Base-by-base conservation (phyloP, 495 filamentous ascomycete species). In the Tuber brumale region DNA sequence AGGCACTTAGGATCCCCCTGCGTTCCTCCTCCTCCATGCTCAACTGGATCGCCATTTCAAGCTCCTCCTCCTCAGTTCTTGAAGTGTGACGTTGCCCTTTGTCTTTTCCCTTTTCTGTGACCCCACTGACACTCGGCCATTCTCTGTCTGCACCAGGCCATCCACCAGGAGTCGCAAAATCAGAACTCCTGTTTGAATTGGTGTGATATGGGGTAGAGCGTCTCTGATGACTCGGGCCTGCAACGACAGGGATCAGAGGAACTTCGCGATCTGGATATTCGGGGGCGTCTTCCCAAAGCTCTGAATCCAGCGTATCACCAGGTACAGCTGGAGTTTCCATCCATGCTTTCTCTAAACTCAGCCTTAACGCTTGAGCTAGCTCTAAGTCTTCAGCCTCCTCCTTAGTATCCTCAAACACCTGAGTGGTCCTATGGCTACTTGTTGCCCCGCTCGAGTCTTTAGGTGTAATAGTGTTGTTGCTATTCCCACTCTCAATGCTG, bases 11-110 rank as follows among this genome's bases (percentile, higher is more conserved):
- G 35, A 73, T 46, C 81, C 76, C 77, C 81, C 83, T 75, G 84
- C 86, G 84, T 84, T 89, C 89, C 84, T 89, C 85, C 74, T 94
- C 90, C 84, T 97, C 94, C 19, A 90, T 92, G 83, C 95, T 97
- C 44, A 97, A 84, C 83, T 91, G 90, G 75, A 97, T 84, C 4
- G 95, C 95, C 79, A 94, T 90, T 70, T 96, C 92, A 61, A 99
- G 82, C 83, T 97, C 95, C 82, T 85, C 79, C 74, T 83, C 46
- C 81, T 83, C n/a, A 82, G 83, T 76, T 85, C 77, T 39, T 27
- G 12, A 3, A 83, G 35, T 31, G 51, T 27, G 14, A 31, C 70
- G 35, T 31, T 73, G 43, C 45, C 48, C 43, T 51, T 66, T 76
- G 5, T 72, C 72, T 42, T 80, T 79, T 18, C 72, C 73, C 61